Evolutionary conservation across 192 early-diverging fungal species (phyloP).

Genomic region (Pecoramyces ruminantium): DNA sequence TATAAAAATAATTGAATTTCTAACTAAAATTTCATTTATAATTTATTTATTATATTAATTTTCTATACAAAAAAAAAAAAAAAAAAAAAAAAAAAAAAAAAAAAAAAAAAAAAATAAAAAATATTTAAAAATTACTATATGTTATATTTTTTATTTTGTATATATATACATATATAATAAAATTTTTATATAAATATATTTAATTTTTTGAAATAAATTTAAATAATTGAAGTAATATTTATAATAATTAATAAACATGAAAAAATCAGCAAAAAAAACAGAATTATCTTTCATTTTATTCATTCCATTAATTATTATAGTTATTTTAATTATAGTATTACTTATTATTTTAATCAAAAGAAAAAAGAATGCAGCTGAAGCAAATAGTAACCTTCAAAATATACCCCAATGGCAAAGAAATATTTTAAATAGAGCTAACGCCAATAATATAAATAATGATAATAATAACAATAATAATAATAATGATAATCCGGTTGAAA

Average conservation of each 20-base stretch:
- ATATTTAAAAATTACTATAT: no score
- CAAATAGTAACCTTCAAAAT: background rate
- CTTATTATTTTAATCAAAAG: background rate
- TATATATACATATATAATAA: no score
- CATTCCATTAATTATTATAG: background rate
- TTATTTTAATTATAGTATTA: background rate
- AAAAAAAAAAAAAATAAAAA: no score
- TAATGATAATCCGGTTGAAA: background rate
- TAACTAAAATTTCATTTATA: no score
- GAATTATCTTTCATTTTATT: background rate
- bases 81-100: no score
- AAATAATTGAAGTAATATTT: background rate
- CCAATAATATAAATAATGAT: background rate
- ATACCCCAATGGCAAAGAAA: background rate
- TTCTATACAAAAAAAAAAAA: no score
- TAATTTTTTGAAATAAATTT: no score
- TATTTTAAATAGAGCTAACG: background rate
- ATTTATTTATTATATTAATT: no score
- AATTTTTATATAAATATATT: no score
- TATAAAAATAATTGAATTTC: constrained; percentile 41
- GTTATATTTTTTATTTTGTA: no score
- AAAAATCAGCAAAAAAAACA: background rate
- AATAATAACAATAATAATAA: background rate
- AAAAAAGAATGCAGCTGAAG: background rate
- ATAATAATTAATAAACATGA: background rate